Evolutionary conservation across 257 asterid genomes (phyloP), one percentile per base, ranked within the genome.

Genomic region (Solanum phureja): DNA sequence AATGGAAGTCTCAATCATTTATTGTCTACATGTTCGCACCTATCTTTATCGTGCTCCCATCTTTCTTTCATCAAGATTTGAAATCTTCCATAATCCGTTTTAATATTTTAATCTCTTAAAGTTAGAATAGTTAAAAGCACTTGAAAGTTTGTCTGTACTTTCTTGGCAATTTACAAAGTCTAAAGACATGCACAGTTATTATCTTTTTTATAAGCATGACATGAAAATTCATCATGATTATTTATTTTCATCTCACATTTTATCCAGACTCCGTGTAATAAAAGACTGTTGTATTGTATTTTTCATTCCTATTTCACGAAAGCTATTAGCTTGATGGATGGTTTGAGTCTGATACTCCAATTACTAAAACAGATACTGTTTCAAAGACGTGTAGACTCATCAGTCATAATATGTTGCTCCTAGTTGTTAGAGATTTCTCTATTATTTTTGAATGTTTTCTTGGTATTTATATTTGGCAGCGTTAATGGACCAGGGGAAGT

Each of bases 401-500:
- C 68, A 82, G 42, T 82, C 14, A 8, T 14, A 49, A 18, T 82
- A 82, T 49, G 11, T 27, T 85, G 21, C 58, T 85, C 82, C 29
- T 60, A 42, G 34, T 27, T 66, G 79, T 69, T 85, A 16, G 42
- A 35, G 16, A 64, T 85, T 6, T 46, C 74, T 60, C 12, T 56
- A 73, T 75, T 31, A 21, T 24, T 40, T 37, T 40, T 85, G 18
- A 64, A 68, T 40, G 11, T 29, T 40, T 71, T 66, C 69, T 14
- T 66, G 34, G 33, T 64, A 85, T 71, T 85, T 40, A 24, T 66
- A 4, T 88, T 84, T 88, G 88, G 87, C 95, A 97, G 98, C 97
- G 88, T 93, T 95, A 87, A 89, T 86, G 77, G 98, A 97, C 88
- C 91, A 92, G 88, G 99, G 99, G 69, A 97, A 95, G 94, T 95